These are phyloP conservation scores for Thuidium tamariscinum DNA, from an alignment of 225 moss, liverwort and hornwort genomes.

Conservation along the genomic window DNA sequence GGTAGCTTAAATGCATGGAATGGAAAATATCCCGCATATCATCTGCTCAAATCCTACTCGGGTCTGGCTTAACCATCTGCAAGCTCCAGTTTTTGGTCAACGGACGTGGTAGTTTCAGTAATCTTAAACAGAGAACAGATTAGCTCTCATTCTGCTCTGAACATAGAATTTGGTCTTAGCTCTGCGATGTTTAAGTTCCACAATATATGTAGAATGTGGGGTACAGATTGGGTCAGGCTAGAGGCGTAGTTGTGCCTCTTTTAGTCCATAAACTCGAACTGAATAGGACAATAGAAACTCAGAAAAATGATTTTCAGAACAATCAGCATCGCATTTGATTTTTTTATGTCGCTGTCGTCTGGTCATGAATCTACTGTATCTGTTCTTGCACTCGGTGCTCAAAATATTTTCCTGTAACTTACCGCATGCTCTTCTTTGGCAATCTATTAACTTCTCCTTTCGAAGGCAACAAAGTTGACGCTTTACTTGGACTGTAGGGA, in stretches of 20 bases:
- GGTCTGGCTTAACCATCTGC: background rate
- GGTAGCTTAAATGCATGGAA: background rate
- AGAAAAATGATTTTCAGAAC: background rate
- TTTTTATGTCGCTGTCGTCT: background rate
- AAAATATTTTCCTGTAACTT: background rate
- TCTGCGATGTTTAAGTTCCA: background rate
- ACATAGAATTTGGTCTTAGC: background rate
- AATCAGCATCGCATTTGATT: background rate
- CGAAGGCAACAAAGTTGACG: background rate
- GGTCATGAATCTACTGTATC: background rate
- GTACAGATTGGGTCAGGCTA: background rate
- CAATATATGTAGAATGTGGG: background rate
- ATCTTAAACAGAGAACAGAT: background rate
- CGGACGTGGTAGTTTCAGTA: background rate
- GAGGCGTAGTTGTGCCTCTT: background rate
- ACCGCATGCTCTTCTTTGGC: background rate
- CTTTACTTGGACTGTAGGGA: background rate
- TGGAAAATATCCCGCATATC: background rate
- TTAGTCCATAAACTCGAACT: background rate
- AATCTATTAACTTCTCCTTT: background rate
- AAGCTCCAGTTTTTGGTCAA: conserved; percentile 5
- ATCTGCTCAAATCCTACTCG: background rate
- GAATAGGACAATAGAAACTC: background rate
- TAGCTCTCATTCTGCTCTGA: background rate
- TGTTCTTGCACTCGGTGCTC: background rate